phyloP scores from a whole-genome alignment of 331 rosid genomes.

The Rosa hybrid region DNA sequence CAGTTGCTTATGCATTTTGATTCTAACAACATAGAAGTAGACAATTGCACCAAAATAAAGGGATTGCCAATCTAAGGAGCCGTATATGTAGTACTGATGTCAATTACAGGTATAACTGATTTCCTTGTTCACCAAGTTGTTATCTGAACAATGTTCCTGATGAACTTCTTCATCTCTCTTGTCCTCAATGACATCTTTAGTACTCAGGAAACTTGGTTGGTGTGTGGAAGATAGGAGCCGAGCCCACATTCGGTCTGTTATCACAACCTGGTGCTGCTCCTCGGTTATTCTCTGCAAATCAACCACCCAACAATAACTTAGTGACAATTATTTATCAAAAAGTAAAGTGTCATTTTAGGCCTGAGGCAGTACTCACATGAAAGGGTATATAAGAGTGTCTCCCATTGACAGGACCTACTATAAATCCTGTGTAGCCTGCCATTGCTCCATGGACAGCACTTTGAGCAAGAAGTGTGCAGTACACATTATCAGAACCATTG shows the following conservation, averaged over 20 bases:
- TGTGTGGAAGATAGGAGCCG: slow-evolving; percentile 90
- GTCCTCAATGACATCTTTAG: slow-evolving; percentile 46
- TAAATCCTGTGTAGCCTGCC: slow-evolving; percentile 96
- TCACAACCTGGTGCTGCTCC: slow-evolving; percentile 74
- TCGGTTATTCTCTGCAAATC: slow-evolving; percentile 71
- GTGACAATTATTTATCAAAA: not conserved
- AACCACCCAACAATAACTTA: slow-evolving; percentile 17
- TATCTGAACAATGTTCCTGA: slow-evolving; percentile 28
- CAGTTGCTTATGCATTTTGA: not conserved
- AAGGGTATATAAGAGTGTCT: slow-evolving; percentile 89
- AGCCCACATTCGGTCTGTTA: slow-evolving; percentile 97
- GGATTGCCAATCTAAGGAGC: not conserved
- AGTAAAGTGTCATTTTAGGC: not conserved
- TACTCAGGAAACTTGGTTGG: slow-evolving; percentile 79
- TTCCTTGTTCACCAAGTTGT: slow-evolving; percentile 29
- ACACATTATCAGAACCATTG: slow-evolving; percentile 90
- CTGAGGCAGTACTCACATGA: slow-evolving; percentile 48
- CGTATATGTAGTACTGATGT: slow-evolving; percentile 10
- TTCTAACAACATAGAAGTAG: not conserved
- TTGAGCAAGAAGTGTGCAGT: slow-evolving; percentile 95
- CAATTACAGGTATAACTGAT: slow-evolving; percentile 13
- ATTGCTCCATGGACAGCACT: slow-evolving; percentile 97
- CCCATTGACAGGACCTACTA: slow-evolving; percentile 78
- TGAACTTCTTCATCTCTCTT: slow-evolving; percentile 41
- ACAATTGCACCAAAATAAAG: not conserved